Conservation (phyloP, 2,329 filamentous ascomycete species). For the Aspergillus pseudonomiae region DNA sequence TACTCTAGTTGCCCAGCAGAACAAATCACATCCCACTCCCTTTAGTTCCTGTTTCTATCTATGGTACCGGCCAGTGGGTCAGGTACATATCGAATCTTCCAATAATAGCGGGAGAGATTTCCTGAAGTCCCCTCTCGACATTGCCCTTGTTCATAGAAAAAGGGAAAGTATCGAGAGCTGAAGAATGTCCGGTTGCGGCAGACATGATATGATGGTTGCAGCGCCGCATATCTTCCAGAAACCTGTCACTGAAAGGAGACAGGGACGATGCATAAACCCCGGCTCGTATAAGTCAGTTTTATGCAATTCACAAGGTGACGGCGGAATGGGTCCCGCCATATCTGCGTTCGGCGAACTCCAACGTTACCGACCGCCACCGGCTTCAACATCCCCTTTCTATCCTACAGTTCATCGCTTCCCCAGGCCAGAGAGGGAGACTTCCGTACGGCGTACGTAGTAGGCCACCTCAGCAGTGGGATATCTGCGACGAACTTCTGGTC, state of each 20-base stretch:
- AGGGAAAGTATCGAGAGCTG: neutral
- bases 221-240: neutral
- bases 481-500: neutral
- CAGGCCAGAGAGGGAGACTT: neutral
- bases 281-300: neutral
- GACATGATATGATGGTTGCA: conserved; percentile 3
- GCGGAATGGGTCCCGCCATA: neutral
- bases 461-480: conserved; percentile 3
- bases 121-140: neutral
- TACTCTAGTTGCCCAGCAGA: neutral
- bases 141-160: neutral
- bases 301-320: neutral
- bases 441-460: neutral
- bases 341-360: neutral
- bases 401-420: neutral
- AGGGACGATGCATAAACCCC: neutral
- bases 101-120: conserved; percentile 3
- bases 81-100: conserved; percentile 10
- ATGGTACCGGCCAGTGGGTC: conserved; percentile 16
- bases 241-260: neutral
- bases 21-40: neutral
- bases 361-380: neutral
- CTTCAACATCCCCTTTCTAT: neutral
- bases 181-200: conserved; percentile 3
- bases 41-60: conserved; percentile 18